phyloP scores from a whole-genome alignment of 192 early-diverging fungal species.

The Jimgerdemannia flammicorona region DNA sequence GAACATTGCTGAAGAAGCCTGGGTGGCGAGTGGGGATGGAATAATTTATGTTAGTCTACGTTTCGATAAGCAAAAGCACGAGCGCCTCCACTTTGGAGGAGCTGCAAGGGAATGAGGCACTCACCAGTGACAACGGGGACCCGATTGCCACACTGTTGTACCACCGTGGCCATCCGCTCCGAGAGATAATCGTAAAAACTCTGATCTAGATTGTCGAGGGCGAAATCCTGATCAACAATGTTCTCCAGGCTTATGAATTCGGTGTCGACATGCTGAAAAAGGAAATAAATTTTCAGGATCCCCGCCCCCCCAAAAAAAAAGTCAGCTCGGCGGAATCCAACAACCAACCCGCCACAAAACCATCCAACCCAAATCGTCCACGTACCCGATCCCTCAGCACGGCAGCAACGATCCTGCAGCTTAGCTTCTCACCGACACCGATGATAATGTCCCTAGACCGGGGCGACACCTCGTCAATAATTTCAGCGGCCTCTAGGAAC shows the following conservation, averaged over 20 bases:
- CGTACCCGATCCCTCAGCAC: slow-evolving; percentile 63
- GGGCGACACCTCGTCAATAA: slow-evolving; percentile 96
- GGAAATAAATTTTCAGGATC: background rate
- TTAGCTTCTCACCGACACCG: slow-evolving; percentile 90
- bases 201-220: slow-evolving; percentile 79
- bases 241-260: slow-evolving; percentile 87
- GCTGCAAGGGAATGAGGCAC: no score
- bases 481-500: slow-evolving; percentile 86
- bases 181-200: slow-evolving; percentile 95
- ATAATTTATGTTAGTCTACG: background rate
- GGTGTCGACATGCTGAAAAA: slow-evolving; percentile 68
- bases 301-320: background rate
- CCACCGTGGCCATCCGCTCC: slow-evolving; percentile 55
- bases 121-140: slow-evolving; percentile 91
- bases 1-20: slow-evolving; percentile 97
- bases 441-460: slow-evolving; percentile 94
- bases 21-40: background rate
- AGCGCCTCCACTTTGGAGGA: no score
- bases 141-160: slow-evolving; percentile 54
- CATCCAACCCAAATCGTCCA: background rate
- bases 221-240: slow-evolving; percentile 79
- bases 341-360: background rate
- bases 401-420: slow-evolving; percentile 85
- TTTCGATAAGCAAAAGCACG: slow-evolving; percentile 4
- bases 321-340: background rate